Evolutionary conservation across 164 flowering plant genomes (phyloP), one percentile per base, ranked within the genome.

Genomic region (Vitis amurensis): DNA sequence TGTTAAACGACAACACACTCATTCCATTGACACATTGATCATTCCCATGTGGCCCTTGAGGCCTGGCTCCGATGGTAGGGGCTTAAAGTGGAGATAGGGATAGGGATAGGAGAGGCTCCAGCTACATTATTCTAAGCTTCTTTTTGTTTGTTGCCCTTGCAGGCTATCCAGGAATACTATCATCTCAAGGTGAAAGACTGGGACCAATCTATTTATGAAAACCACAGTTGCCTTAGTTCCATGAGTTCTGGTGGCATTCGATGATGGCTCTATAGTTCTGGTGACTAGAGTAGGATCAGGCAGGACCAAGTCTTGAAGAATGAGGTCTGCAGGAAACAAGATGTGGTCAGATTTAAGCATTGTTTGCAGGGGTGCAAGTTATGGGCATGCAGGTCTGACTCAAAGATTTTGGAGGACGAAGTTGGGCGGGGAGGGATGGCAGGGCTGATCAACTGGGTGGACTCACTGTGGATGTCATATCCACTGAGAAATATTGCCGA

Each of bases 141-240:
- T 59, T 4, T 19, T 23, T 63, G 30, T 27, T 65, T 67, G 50
- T 19, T 62, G n/a, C 48, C 1, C 50, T 55, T 76, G 61, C 87
- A 94, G 98, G 98, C 96, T 68, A 92, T 94, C 64, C 83, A 73
- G 73, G 85, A 88, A 17, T 94, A 79, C 72, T 89, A 88, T 80
- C 63, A 68, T 61, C 68, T 76, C 1, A 71, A 56, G 66, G 81
- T 86, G 80, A 81, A 78, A 68, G 59, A 50, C 64, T 53, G 68
- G 71, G 73, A 63, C 68, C 9, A 73, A 64, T 68, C 61, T 70
- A 31, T 30, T 74, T 3, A 50, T 57, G 53, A 64, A 59, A 68
- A 61, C 62, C 30, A 68, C 73, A 7, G 55, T 55, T 12, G 57
- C 73, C 53, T 52, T 74, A 1, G 63, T 58, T 37, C 53, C 73